Evolutionary conservation across 2,329 filamentous ascomycete genomes (phyloP).

Genomic region (Pseudogymnoascus sp.): DNA sequence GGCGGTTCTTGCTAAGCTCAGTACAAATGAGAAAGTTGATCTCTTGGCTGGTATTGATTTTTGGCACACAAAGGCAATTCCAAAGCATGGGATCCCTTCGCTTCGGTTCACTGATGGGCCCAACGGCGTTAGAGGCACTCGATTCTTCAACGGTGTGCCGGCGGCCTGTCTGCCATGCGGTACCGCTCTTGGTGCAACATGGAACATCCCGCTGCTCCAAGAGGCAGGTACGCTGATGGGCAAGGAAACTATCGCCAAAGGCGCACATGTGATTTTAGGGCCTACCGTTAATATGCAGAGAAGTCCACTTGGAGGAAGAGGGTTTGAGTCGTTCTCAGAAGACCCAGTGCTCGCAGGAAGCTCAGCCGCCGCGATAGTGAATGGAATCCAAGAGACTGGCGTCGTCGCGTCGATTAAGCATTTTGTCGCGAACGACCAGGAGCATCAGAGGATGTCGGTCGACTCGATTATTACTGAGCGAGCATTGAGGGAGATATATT

Average conservation of each 20-base stretch:
- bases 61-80: conserved; percentile 26
- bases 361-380: conserved; percentile 34
- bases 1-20: conserved; percentile 43
- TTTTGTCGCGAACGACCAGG: conserved; percentile 38
- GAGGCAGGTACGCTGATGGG: conserved; percentile 47
- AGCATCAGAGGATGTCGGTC: conserved; percentile 30
- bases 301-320: conserved; percentile 39
- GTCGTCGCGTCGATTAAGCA: conserved; percentile 39
- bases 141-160: conserved; percentile 33
- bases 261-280: conserved; percentile 62
- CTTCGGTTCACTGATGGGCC: conserved; percentile 27
- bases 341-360: conserved; percentile 39
- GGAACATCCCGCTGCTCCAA: conserved; percentile 56
- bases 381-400: conserved; percentile 35
- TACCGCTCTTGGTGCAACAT: conserved; percentile 50
- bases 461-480: conserved; percentile 30
- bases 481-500: conserved; percentile 35
- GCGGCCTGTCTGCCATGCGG: conserved; percentile 35
- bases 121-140: conserved; percentile 26
- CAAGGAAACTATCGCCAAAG: conserved; percentile 57
- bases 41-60: conserved; percentile 34
- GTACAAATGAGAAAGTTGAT: conserved; percentile 42
- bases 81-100: conserved; percentile 22
- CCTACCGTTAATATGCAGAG: conserved; percentile 49
- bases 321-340: conserved; percentile 41